Percentiles rank a stretch among this genome's conserved stretches.
phyloP scores from a whole-genome alignment of 352 stramenopile species.

The Phytophthora pluvialis region DNA sequence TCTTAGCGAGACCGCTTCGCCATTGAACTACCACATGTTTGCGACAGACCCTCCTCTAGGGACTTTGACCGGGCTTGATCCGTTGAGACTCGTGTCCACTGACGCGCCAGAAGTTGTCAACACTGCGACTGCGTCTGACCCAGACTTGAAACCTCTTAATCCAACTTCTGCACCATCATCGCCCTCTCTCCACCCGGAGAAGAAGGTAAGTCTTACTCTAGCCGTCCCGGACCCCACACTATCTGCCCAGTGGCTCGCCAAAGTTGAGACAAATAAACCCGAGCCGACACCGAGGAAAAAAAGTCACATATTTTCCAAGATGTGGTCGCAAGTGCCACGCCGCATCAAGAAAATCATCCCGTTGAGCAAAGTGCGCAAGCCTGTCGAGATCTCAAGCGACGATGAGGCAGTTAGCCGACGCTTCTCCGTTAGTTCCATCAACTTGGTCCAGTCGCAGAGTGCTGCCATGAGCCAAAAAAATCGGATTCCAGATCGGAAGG shows the following conservation, averaged over 20 bases:
- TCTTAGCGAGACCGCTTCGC: slow-evolving; percentile 3
- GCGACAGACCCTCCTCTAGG: not conserved
- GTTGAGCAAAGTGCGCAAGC: not conserved
- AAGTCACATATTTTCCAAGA: not conserved
- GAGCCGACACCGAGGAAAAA: not conserved
- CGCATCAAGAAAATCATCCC: slow-evolving; percentile 10
- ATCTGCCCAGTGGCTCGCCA: slow-evolving; percentile 5
- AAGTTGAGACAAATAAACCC: not conserved
- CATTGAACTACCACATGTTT: slow-evolving; percentile 4
- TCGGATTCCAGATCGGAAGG: not conserved
- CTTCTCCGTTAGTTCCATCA: slow-evolving; percentile 49
- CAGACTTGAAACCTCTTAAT: too few species aligned
- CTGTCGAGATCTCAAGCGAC: slow-evolving; percentile 6
- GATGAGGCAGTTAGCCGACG: slow-evolving; percentile 36
- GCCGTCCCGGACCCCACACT: slow-evolving; percentile 14
- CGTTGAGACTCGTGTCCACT: not conserved
- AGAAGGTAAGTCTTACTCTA: slow-evolving; percentile 19
- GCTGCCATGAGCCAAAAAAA: slow-evolving; percentile 17
- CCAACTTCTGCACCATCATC: too few species aligned
- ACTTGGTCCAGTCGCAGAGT: slow-evolving; percentile 24
- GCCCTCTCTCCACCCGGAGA: not conserved
- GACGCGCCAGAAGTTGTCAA: not conserved
- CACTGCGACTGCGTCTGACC: not conserved
- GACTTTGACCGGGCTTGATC: slow-evolving; percentile 1
- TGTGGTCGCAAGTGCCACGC: slow-evolving; percentile 7